Evolutionary conservation across 1,139 yeast species (phyloP).

Genomic region (Pichia sp.): DNA sequence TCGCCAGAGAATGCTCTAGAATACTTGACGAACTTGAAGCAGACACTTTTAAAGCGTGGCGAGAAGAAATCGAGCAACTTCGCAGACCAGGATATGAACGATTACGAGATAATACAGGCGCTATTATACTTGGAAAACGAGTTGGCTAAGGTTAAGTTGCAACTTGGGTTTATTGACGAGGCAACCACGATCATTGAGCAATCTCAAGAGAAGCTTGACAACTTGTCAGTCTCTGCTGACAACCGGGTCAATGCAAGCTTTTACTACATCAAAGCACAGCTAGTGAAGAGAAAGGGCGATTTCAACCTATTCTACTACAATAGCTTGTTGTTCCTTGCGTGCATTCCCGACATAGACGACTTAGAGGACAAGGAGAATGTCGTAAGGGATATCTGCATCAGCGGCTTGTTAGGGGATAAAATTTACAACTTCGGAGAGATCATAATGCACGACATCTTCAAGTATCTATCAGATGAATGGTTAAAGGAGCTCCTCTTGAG

Average conservation of each 20-base stretch:
- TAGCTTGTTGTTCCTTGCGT: slow-evolving; percentile 58
- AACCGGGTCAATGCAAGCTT: slow-evolving; percentile 76
- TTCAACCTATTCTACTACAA: slow-evolving; percentile 76
- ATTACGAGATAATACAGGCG: slow-evolving; percentile 41
- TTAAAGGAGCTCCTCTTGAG: slow-evolving; percentile 63
- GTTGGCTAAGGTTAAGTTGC: slow-evolving; percentile 66
- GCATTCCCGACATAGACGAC: slow-evolving; percentile 51
- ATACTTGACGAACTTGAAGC: slow-evolving; percentile 50
- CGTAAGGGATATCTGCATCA: slow-evolving; percentile 77
- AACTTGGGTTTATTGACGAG: slow-evolving; percentile 52
- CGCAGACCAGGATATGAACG: slow-evolving; percentile 34
- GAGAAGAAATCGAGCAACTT: slow-evolving; percentile 36
- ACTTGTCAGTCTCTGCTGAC: slow-evolving; percentile 53
- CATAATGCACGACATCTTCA: slow-evolving; percentile 79
- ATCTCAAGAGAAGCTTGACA: slow-evolving; percentile 55
- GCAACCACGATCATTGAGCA: slow-evolving; percentile 69
- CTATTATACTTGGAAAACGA: slow-evolving; percentile 68
- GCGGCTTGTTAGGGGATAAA: slow-evolving; percentile 87
- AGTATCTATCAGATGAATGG: slow-evolving; percentile 59
- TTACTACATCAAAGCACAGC: slow-evolving; percentile 76
- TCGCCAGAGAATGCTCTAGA: slow-evolving; percentile 43
- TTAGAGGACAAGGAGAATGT: slow-evolving; percentile 53
- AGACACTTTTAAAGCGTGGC: slow-evolving; percentile 40
- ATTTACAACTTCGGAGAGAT: slow-evolving; percentile 96
- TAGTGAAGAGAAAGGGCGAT: slow-evolving; percentile 69